phyloP scores from a whole-genome alignment of 2,329 filamentous ascomycete genomes.

The Fusarium domesticum region DNA sequence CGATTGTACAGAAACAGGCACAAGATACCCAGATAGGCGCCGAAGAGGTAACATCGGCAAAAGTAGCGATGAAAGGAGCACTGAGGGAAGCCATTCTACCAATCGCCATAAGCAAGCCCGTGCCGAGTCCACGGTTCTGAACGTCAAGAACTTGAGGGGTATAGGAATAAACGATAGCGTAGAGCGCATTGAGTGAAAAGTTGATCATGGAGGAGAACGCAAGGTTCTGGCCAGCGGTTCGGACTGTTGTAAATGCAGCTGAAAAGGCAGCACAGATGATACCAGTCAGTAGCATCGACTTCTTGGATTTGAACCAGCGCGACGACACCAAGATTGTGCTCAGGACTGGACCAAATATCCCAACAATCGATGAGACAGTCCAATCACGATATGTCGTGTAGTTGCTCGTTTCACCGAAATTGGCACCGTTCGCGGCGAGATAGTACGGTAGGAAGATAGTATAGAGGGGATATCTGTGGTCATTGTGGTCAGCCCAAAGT shows the following conservation, averaged over 20 bases:
- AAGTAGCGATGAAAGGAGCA: constrained; percentile 23
- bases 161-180: constrained; percentile 20
- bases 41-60: constrained; percentile 21
- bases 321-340: constrained; percentile 38
- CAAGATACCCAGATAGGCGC: constrained; percentile 24
- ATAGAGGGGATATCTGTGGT: constrained; percentile 39
- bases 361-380: constrained; percentile 35
- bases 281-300: constrained; percentile 12
- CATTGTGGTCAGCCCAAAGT: neutral
- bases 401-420: constrained; percentile 21
- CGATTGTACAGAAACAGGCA: constrained; percentile 19
- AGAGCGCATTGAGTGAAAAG: constrained; percentile 21
- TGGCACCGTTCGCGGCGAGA: constrained; percentile 37
- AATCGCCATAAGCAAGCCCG: constrained; percentile 17
- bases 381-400: constrained; percentile 32
- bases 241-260: constrained; percentile 19
- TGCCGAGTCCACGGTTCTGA: constrained; percentile 19
- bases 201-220: constrained; percentile 25
- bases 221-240: constrained; percentile 18
- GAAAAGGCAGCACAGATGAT: constrained; percentile 20
- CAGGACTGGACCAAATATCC: constrained; percentile 38
- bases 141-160: constrained; percentile 20
- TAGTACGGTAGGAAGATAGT: constrained; percentile 45
- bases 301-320: constrained; percentile 8
- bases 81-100: constrained; percentile 19